Conservation (phyloP, 163 green algal species). For the Scenedesmus sp. region DNA sequence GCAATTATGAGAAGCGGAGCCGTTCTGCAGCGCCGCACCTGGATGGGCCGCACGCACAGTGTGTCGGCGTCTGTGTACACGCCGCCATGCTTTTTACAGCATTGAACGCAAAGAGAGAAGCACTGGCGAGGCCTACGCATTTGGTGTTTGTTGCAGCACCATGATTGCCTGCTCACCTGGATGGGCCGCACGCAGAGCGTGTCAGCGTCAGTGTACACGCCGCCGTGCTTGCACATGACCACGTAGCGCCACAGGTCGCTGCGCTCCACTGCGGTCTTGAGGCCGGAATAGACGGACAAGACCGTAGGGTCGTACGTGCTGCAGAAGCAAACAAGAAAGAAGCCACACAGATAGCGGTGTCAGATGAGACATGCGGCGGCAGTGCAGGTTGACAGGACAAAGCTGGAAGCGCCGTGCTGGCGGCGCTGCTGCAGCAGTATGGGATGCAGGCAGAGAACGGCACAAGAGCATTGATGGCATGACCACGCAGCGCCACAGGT, state of each 20-base stretch:
- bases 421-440: conserved; percentile 7
- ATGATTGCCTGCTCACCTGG: conserved; percentile 5
- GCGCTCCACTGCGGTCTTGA: conserved; percentile 51
- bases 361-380: not conserved
- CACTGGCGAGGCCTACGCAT: not conserved
- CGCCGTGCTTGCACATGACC: conserved; percentile 54
- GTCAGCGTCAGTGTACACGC: conserved; percentile 50
- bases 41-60: conserved; percentile 46
- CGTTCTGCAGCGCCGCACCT: not conserved
- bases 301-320: conserved; percentile 27
- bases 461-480: conserved; percentile 41
- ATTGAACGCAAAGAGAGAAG: not conserved
- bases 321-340: not conserved
- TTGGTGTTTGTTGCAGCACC: too few species aligned
- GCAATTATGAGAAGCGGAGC: too few species aligned
- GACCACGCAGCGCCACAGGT: conserved; percentile 56
- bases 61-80: conserved; percentile 46
- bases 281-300: conserved; percentile 28
- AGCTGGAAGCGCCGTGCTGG: too few species aligned
- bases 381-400: too few species aligned
- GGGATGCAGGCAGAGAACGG: conserved; percentile 45
- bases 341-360: not conserved
- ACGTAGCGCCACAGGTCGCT: conserved; percentile 54
- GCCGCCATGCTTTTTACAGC: conserved; percentile 10
- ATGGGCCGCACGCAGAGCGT: conserved; percentile 48